A percentile compares a stretch with the other conserved stretches of the same genome.
Evolutionary conservation across 208 protist genomes (phyloP).

Genomic region (Leptomonas seymouri): DNA sequence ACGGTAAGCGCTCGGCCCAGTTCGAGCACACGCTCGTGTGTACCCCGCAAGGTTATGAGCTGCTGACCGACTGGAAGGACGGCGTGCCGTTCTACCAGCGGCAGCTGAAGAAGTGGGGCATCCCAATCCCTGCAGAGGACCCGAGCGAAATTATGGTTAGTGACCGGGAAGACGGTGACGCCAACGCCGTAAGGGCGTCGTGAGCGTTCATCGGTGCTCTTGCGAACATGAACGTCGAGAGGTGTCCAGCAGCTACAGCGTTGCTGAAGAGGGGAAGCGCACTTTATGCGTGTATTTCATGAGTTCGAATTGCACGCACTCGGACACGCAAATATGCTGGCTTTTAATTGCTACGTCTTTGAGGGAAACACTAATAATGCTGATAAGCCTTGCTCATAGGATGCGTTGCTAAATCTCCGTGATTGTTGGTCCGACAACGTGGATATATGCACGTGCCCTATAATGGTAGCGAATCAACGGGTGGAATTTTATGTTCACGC

Average conservation of each 20-base stretch:
- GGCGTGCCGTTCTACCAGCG: conserved; percentile 88
- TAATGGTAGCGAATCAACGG: no score
- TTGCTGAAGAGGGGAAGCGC: background rate
- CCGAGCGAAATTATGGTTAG: conserved; percentile 64
- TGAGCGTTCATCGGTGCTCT: background rate
- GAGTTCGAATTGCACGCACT: background rate
- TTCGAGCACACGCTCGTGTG: conserved; percentile 99
- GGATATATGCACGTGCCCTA: no score
- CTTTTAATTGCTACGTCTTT: no score
- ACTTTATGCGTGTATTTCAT: conserved; percentile 10
- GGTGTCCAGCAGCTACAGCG: background rate
- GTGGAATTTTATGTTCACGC: no score
- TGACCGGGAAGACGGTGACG: background rate
- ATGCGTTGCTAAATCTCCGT: no score
- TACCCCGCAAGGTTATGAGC: conserved; percentile 89
- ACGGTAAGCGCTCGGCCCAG: conserved; percentile 97
- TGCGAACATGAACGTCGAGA: background rate
- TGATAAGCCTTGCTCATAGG: no score
- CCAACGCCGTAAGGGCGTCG: background rate
- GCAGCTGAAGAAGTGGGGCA: conserved; percentile 76
- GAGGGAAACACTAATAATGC: no score
- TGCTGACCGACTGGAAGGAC: conserved; percentile 88
- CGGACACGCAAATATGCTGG: background rate
- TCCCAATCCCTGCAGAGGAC: conserved; percentile 58
- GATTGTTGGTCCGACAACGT: no score